These are phyloP conservation scores for Babesia divergens DNA, from an alignment of 169 alveolate species.

Conservation along the genomic window DNA sequence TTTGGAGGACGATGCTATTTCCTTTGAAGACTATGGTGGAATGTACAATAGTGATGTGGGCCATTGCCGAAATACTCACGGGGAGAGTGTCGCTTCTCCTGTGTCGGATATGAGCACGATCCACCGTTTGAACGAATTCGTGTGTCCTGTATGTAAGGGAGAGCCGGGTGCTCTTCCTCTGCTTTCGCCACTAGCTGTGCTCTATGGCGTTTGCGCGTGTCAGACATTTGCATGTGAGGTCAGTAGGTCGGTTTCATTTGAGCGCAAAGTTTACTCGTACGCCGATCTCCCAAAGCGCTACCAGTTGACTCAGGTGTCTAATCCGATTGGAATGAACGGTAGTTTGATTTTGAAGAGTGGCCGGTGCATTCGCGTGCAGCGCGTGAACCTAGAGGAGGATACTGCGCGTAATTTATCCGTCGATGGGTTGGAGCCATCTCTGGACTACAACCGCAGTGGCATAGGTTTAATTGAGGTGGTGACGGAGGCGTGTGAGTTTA, in stretches of 20 bases:
- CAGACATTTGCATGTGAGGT: conserved; percentile 60
- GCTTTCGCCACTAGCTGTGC: conserved; percentile 64
- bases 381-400: conserved; percentile 75
- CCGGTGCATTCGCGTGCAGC: conserved; percentile 40
- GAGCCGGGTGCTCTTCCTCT: conserved; percentile 71
- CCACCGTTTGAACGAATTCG: conserved; percentile 52
- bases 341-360: conserved; percentile 43
- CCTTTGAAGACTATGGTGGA: background rate
- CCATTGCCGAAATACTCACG: no score
- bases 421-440: conserved; percentile 7
- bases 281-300: conserved; percentile 77
- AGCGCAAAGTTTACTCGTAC: conserved; percentile 73
- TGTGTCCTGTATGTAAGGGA: conserved; percentile 72
- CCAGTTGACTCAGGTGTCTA: conserved; percentile 69
- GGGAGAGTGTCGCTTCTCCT: background rate
- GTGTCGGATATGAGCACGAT: background rate
- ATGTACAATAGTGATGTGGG: background rate
- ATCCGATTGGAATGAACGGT: conserved; percentile 74
- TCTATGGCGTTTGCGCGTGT: conserved; percentile 62
- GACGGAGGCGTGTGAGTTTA: conserved; percentile 64
- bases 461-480: conserved; percentile 72
- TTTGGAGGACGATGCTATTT: background rate
- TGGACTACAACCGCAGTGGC: conserved; percentile 78
- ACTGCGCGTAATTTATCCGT: conserved; percentile 62
- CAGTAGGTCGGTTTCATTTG: conserved; percentile 50